phyloP scores from a whole-genome alignment of 1,284 basidiomycete genomes.

The Pseudozyma pruni region DNA sequence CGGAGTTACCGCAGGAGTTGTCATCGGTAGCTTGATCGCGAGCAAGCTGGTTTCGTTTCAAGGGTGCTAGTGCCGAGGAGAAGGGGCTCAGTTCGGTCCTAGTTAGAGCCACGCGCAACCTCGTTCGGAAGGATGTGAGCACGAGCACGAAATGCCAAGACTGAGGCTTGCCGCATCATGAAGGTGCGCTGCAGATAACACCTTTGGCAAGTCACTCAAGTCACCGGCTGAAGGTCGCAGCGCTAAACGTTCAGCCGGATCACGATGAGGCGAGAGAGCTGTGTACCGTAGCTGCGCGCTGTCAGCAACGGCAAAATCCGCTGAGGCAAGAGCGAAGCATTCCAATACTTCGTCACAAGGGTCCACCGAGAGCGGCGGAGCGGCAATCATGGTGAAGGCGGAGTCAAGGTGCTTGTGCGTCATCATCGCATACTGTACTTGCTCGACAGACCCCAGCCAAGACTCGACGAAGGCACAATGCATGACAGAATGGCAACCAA shows the following conservation, averaged over 20 bases:
- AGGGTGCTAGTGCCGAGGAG: neutral
- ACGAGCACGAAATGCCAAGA: slow-evolving; percentile 26
- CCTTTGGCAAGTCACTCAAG: too few species aligned
- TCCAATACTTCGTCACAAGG: neutral
- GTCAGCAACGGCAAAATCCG: too few species aligned
- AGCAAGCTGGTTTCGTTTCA: slow-evolving; percentile 4
- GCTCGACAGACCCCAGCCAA: slow-evolving; percentile 3
- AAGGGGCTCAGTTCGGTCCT: neutral
- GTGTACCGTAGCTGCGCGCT: neutral
- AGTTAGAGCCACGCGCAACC: neutral
- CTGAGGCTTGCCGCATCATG: slow-evolving; percentile 25
- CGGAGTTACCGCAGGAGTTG: neutral
- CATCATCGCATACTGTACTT: slow-evolving; percentile 3
- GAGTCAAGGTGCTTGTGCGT: slow-evolving; percentile 15
- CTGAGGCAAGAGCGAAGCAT: neutral
- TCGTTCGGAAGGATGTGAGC: slow-evolving; percentile 6
- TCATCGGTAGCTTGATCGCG: slow-evolving; percentile 14
- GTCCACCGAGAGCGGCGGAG: slow-evolving; percentile 11
- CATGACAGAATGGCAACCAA: neutral
- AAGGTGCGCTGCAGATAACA: slow-evolving; percentile 2
- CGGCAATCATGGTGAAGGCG: neutral
- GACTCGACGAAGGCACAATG: slow-evolving; percentile 8
- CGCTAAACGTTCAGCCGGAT: too few species aligned
- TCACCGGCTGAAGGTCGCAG: too few species aligned
- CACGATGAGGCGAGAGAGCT: neutral